Evolutionary conservation across 1,284 basidiomycete species (phyloP), one percentile per base, ranked within the genome.

Genomic region (Tremellales sp.): DNA sequence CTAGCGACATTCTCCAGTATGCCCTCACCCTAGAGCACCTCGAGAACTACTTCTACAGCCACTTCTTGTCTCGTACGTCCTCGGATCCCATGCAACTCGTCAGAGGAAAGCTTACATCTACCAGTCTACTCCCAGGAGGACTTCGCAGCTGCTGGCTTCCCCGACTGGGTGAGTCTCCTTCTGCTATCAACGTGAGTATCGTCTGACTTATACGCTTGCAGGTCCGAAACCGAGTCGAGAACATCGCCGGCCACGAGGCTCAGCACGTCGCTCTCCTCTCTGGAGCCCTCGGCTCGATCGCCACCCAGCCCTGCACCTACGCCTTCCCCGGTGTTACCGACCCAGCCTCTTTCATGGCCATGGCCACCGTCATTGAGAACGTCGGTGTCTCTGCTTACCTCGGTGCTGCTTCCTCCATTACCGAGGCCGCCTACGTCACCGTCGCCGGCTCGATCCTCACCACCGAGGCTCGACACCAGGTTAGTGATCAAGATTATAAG

Each of bases 361-460:
- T 79, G n/a, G 86, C 87, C 3, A 83, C 85, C 54, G 72, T 84
- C 3, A 80, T 91, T 18, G 88, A 91, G 75, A 79, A 82, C 54
- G 78, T 88, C 45, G 87, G 88, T 60, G 85, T 88, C 39, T 74
- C 77, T 28, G 86, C 86, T 45, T 91, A 91, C 73, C 79, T 87
- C 31, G 87, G 87, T 50, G 86, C 81, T 43, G 81, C 84, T 6
- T 76, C 79, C 45, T 78, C 85, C 43, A 61, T 70, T 57, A 47
- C 60, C 32, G 61, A 72, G 46, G 42, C 58, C 39, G 57, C 57
- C 32, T 63, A 65, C 58, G 46, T 70, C 28, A 61, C 66, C 45
- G 78, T 81, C 25, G 86, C 86, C 40, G 87, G 78, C 7, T 82
- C 82, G 24, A 90, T 91, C 71, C 67, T 87, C 65, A 86, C 87